Conservation (phyloP, 352 stramenopile genomes). For the Blastocystis hominis region DNA sequence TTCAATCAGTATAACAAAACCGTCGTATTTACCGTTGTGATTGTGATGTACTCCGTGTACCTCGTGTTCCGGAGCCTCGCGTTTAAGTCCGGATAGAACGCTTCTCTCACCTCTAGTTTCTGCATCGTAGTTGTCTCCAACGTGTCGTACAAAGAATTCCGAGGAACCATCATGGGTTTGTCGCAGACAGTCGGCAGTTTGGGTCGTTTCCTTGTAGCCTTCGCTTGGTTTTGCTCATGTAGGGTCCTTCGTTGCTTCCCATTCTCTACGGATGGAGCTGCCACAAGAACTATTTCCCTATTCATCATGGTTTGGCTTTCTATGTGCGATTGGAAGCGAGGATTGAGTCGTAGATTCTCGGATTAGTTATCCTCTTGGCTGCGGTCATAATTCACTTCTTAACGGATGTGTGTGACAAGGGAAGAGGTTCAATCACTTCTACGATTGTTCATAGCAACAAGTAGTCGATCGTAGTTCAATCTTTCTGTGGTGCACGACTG, state of each 20-base stretch:
- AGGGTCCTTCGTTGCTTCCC: slow-evolving; percentile 43
- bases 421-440: not conserved
- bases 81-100: not conserved
- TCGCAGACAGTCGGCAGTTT: not conserved
- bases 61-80: not conserved
- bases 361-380: not conserved
- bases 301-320: slow-evolving; percentile 40
- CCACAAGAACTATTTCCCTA: not conserved
- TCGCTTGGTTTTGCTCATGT: not conserved
- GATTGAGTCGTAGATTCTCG: not conserved
- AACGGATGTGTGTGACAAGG: not conserved
- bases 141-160: slow-evolving; percentile 33
- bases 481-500: not conserved
- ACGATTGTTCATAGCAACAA: not conserved
- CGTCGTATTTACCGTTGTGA: not conserved
- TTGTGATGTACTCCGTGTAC: not conserved
- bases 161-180: slow-evolving; percentile 31
- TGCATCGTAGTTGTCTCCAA: slow-evolving; percentile 54
- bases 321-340: not conserved
- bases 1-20: not conserved
- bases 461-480: not conserved
- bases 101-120: not conserved
- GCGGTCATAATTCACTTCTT: not conserved
- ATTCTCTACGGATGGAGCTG: slow-evolving; percentile 35
- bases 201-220: slow-evolving; percentile 27